These are phyloP conservation scores for Naematelia aurantialba DNA, from an alignment of 768 basidiomycete genomes.

Conservation along the genomic window DNA sequence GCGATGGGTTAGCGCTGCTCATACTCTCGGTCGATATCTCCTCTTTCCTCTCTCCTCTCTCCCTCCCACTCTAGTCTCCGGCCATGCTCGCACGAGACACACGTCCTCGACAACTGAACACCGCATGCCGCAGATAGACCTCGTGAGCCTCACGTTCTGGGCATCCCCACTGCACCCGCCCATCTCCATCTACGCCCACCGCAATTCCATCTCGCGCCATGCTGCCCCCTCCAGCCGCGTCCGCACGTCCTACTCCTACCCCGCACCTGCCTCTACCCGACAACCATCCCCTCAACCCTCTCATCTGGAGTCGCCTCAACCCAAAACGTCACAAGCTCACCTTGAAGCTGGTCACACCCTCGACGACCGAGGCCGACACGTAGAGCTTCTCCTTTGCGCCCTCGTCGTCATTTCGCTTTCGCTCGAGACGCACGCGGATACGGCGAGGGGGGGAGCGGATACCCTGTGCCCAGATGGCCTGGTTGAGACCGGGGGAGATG, in stretches of 20 bases:
- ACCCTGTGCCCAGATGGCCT: constrained; percentile 86
- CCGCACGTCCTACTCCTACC: no score
- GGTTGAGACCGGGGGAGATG: constrained; percentile 93
- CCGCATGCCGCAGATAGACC: no score
- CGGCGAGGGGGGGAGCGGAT: constrained; percentile 91
- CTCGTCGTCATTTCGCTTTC: constrained; percentile 98
- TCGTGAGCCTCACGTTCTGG: no score
- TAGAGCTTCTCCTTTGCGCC: constrained; percentile 96
- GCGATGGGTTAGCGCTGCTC: neutral
- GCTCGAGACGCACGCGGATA: constrained; percentile 88
- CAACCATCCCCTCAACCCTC: neutral
- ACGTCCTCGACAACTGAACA: no score
- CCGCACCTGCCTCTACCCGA: neutral
- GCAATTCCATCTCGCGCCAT: no score
- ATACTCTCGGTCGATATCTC: neutral
- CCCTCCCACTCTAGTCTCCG: neutral
- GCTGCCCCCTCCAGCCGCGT: no score
- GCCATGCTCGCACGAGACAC: neutral
- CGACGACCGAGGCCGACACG: constrained; percentile 81
- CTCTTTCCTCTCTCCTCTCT: neutral
- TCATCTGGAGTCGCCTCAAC: neutral
- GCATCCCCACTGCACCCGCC: no score
- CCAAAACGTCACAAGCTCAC: constrained; percentile 55
- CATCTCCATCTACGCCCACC: no score
- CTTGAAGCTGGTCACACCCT: constrained; percentile 72